A percentile compares a stretch with the other conserved stretches of the same genome.
These are phyloP conservation scores for Punctularia strigosozonata DNA, from an alignment of 768 basidiomycete species.

Conservation along the genomic window DNA sequence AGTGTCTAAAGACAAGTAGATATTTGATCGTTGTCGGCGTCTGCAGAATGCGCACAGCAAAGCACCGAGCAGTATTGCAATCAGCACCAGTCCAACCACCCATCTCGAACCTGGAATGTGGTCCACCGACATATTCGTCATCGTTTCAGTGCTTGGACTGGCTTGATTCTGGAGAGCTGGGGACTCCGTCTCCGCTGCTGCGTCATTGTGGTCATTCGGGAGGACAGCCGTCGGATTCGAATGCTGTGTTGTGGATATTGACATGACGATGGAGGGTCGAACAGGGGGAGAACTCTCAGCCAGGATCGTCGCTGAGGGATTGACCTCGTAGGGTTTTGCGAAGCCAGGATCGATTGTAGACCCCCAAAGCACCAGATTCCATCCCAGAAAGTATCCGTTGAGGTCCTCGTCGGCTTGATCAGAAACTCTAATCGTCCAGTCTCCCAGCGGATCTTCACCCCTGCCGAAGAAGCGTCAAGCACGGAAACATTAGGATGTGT, in stretches of 20 bases:
- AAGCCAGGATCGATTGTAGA: constrained; percentile 62
- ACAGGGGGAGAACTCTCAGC: too few relatives aligned
- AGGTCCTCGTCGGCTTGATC: constrained; percentile 56
- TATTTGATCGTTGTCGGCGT: not conserved
- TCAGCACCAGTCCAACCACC: too few relatives aligned
- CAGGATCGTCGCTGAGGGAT: constrained; percentile 25
- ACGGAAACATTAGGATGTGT: constrained; percentile 1
- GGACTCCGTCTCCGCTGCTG: constrained; percentile 71
- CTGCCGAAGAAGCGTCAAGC: constrained; percentile 27
- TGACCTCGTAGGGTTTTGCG: constrained; percentile 51
- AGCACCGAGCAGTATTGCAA: too few relatives aligned
- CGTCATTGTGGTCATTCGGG: constrained; percentile 74
- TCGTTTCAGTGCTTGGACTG: not conserved
- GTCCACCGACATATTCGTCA: too few relatives aligned
- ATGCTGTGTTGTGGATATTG: constrained; percentile 49
- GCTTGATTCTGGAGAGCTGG: constrained; percentile 39
- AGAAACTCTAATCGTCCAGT: constrained; percentile 81
- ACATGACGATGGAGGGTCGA: too few relatives aligned
- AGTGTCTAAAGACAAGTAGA: not conserved
- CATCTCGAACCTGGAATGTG: too few relatives aligned
- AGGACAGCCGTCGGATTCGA: constrained; percentile 82
- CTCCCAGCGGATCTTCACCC: constrained; percentile 86
- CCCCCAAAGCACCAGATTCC: constrained; percentile 92
- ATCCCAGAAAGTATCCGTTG: constrained; percentile 68
- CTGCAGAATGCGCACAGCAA: too few relatives aligned